phyloP scores from a whole-genome alignment of 805 yeast genomes.

The Kuraishia hungarica region DNA sequence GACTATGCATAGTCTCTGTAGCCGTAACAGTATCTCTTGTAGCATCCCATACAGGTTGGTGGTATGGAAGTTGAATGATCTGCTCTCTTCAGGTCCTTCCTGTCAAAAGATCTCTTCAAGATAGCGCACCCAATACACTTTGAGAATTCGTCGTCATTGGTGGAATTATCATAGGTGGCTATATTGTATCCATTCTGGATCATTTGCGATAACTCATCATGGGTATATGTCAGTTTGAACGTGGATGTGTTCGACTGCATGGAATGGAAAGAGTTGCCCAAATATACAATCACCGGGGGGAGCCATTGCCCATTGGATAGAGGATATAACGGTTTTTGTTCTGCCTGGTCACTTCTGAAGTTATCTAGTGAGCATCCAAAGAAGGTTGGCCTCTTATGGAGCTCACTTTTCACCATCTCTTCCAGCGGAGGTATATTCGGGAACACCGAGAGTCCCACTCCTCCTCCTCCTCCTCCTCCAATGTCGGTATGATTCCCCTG shows the following conservation, averaged over 20 bases:
- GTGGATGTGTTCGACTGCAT: conserved; percentile 49
- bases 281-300: conserved; percentile 49
- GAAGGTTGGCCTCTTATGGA: conserved; percentile 25
- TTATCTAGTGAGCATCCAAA: conserved; percentile 31
- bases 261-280: conserved; percentile 33
- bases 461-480: no score
- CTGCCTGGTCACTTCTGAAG: conserved; percentile 18
- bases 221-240: conserved; percentile 42
- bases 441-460: conserved; percentile 19
- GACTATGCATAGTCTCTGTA: conserved; percentile 7
- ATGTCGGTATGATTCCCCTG: not conserved
- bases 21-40: conserved; percentile 29
- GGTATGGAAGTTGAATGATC: conserved; percentile 2
- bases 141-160: conserved; percentile 24
- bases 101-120: conserved; percentile 42
- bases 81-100: conserved; percentile 10
- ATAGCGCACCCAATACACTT: conserved; percentile 52
- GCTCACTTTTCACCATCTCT: conserved; percentile 12
- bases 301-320: conserved; percentile 10
- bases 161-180: conserved; percentile 36
- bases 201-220: conserved; percentile 34
- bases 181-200: conserved; percentile 43
- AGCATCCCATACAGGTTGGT: conserved; percentile 31
- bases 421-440: conserved; percentile 27
- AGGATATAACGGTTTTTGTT: not conserved